Base-by-base conservation (phyloP, 2,329 filamentous ascomycete species). In the Penicillium hesseltinei region DNA sequence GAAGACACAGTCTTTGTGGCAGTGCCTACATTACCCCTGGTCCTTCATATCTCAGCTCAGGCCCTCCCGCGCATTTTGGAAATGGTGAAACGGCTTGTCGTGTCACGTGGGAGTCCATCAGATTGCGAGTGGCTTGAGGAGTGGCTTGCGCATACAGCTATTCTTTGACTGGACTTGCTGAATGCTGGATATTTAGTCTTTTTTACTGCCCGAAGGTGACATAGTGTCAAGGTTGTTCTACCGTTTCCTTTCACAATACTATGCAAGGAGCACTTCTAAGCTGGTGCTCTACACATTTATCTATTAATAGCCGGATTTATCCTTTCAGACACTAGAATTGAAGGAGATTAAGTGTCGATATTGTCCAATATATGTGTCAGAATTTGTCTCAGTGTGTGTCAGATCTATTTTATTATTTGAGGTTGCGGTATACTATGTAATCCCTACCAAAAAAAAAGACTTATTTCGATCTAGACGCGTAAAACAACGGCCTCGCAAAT, bases 51-150 rank as follows among this genome's bases (percentile, higher is more conserved):
- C 33, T 39, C 43, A 56, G 48, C 54, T 51, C 35, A 44, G 51
- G 23, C 56, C 56, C 56, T 35, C 52, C 19, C 42, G 17, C 19
- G 51, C 42, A 57, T 54, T 59, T 58, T 60, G 38, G 17, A 35
- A 19, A 55, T 52, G 29, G 40, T 62, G 62, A 63, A 62, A 63
- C 60, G 29, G 29, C 31, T n/a, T 49, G 35, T 40, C 15, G 51
- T 61, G 42, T 63, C 57, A 62, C 59, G 57, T 60, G 57, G 31
- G 29, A 19, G n/a, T 44, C 27, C 25, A 42, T 44, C 33, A 17
- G n/a, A 55, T 43, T 55, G 23, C 9, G 13, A 42, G 23, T 15
- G 25, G 31, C 29, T 25, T 48, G 19, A 29, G 17, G 19, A 42
- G 23, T 31, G 39, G 33, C 52, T 39, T 36, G 23, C 43, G 10